A percentile compares a stretch with the other conserved stretches of the same genome.
These are phyloP conservation scores for Pseudopediastrum boryanum DNA, from an alignment of 139 green algal genomes.

Conservation along the genomic window DNA sequence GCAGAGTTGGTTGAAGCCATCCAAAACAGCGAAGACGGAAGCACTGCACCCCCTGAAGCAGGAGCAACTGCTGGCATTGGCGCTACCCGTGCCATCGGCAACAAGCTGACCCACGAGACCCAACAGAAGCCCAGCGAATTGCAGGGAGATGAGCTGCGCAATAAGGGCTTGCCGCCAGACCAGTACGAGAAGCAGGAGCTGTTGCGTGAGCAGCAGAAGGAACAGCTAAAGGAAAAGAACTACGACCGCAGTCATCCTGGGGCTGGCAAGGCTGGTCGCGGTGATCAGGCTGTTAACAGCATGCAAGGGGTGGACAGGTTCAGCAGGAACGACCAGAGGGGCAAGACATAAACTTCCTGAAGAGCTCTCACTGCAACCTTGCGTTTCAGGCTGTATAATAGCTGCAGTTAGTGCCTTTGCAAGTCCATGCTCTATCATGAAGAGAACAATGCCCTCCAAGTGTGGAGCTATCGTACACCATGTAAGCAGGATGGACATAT, in stretches of 20 bases:
- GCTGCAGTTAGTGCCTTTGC: too few species aligned
- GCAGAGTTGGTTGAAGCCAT: slow-evolving; percentile 33
- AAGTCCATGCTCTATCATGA: too few species aligned
- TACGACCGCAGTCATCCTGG: slow-evolving; percentile 30
- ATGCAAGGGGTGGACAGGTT: background rate
- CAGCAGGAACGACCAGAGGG: too few species aligned
- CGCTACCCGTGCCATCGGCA: slow-evolving; percentile 26
- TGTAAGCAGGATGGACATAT: too few species aligned
- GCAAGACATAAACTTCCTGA: too few species aligned
- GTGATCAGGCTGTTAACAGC: slow-evolving; percentile 11
- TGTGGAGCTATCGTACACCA: too few species aligned
- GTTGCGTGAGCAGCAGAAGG: background rate
- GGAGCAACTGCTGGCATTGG: slow-evolving; percentile 8
- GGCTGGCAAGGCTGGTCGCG: slow-evolving; percentile 14
- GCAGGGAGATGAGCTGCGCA: slow-evolving; percentile 26
- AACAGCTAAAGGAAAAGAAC: slow-evolving; percentile 12
- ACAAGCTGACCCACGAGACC: slow-evolving; percentile 29
- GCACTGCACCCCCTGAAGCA: slow-evolving; percentile 28
- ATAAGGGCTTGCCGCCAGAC: slow-evolving; percentile 5
- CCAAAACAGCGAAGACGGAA: slow-evolving; percentile 32
- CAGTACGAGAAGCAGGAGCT: slow-evolving; percentile 20
- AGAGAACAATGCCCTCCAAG: too few species aligned
- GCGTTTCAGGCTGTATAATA: too few species aligned
- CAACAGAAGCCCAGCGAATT: slow-evolving; percentile 26
- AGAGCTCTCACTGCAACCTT: too few species aligned